These are phyloP conservation scores for Ceratobasidium sp. DNA, from an alignment of 1,284 basidiomycete genomes.

Conservation along the genomic window DNA sequence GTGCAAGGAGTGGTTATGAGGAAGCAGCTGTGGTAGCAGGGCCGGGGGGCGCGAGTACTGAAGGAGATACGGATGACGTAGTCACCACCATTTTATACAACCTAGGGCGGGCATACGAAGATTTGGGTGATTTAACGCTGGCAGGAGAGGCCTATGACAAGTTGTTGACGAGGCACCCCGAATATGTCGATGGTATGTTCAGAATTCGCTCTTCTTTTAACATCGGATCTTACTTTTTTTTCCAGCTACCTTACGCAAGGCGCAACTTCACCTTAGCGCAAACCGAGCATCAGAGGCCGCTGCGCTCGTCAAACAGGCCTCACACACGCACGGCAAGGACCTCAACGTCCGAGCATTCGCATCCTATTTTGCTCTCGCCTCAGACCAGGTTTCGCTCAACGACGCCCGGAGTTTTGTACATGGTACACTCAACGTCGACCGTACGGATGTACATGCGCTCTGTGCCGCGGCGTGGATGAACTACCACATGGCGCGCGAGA, in stretches of 20 bases:
- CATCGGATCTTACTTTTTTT: slow-evolving; percentile 40
- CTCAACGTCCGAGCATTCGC: slow-evolving; percentile 87
- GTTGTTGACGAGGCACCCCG: slow-evolving; percentile 85
- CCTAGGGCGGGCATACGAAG: slow-evolving; percentile 88
- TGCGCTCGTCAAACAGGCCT: slow-evolving; percentile 86
- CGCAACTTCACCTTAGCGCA: slow-evolving; percentile 76
- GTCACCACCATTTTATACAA: slow-evolving; percentile 90
- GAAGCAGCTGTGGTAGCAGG: slow-evolving; percentile 72
- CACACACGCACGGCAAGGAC: slow-evolving; percentile 76
- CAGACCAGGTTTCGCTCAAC: slow-evolving; percentile 57
- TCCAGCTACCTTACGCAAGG: slow-evolving; percentile 89
- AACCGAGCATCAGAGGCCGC: slow-evolving; percentile 85
- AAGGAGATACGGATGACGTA: slow-evolving; percentile 66
- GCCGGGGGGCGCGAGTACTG: slow-evolving; percentile 56
- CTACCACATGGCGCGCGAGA: slow-evolving; percentile 87
- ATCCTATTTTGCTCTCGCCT: slow-evolving; percentile 81
- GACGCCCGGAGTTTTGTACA: slow-evolving; percentile 88
- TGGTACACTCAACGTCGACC: slow-evolving; percentile 83
- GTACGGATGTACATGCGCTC: slow-evolving; percentile 90
- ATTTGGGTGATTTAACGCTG: slow-evolving; percentile 75
- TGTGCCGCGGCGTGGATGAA: slow-evolving; percentile 88
- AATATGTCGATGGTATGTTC: slow-evolving; percentile 89
- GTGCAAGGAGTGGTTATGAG: slow-evolving; percentile 75
- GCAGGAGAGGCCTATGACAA: slow-evolving; percentile 89
- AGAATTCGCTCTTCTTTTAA: not conserved